Base-by-base conservation (phyloP, 192 early-diverging fungal species). In the Dissophora globulifera region DNA sequence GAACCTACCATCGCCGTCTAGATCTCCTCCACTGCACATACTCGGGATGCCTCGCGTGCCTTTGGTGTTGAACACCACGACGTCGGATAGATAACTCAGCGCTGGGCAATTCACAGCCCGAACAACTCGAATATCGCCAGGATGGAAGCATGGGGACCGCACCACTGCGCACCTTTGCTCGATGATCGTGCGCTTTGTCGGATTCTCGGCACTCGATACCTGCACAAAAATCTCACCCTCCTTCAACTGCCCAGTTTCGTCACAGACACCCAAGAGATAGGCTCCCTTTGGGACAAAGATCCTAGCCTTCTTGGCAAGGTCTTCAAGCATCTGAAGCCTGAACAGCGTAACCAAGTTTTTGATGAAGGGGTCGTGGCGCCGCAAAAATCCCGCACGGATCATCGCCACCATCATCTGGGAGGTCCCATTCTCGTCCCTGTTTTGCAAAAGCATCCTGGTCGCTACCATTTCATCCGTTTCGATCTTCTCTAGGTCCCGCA, bases 21-120 rank as follows among this genome's bases (percentile, higher is more conserved):
- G 69, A 80, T 94, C 93, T 12, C 93, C 93, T 33, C 93, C 93
- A 57, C 84, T 84, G 56, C 92, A 90, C 87, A 88, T 89, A 43
- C 87, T 91, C 3, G 92, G 89, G 40, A 93, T 79, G 54, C 88
- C 87, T 6, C 93, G 83, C 10, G 81, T 58, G 0, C 93, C 93
- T 22, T 82, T 67, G 29, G 86, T 78, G 20, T 89, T 84, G 63
- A 94, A 94, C 0, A 93, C 93, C 3, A 94, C 76, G 1, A 94
- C 93, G 63, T 94, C 88, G 7, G 61, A 53, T 2, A 90, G 59
- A 62, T 89, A 67, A 26, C 35, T 59, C 20, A 90, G 51, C 3
- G 57, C 58, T 4, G 63, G 80, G 31, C 80, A 71, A n/a, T 88
- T 63, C 3, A 88, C 89, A 0, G 89, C 89, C 9, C 43, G 79